These are phyloP conservation scores for Chaetomium sp. DNA, from an alignment of 2,329 filamentous ascomycete species.

Conservation along the genomic window DNA sequence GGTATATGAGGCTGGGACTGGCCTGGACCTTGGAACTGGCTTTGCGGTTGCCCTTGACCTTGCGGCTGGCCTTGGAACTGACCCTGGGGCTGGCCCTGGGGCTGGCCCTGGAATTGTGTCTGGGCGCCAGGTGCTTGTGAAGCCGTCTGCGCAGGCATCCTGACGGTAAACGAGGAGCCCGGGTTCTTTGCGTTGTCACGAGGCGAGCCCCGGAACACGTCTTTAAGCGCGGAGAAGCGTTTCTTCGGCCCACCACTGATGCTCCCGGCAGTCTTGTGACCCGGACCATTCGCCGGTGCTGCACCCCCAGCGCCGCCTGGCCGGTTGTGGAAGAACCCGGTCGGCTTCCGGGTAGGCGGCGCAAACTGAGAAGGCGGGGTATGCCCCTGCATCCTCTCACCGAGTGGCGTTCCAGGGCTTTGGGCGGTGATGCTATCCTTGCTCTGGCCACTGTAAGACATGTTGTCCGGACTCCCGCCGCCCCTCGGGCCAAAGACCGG, in stretches of 20 bases:
- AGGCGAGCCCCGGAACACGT: constrained; percentile 26
- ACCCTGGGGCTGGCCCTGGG: constrained; percentile 1
- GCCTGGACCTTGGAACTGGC: background rate
- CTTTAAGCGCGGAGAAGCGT: constrained; percentile 38
- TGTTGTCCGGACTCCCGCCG: constrained; percentile 20
- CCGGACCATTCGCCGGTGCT: constrained; percentile 26
- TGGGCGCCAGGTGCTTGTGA: background rate
- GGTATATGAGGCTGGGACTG: background rate
- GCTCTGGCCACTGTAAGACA: constrained; percentile 23
- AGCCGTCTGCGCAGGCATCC: constrained; percentile 9
- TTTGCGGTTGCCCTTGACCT: background rate
- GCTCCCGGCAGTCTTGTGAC: constrained; percentile 9
- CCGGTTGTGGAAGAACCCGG: constrained; percentile 26
- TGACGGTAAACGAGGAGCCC: constrained; percentile 16
- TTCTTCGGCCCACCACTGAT: constrained; percentile 33
- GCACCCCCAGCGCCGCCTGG: constrained; percentile 20
- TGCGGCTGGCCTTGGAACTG: background rate
- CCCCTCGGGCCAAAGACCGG: constrained; percentile 34
- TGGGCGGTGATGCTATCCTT: constrained; percentile 26
- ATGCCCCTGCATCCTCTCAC: constrained; percentile 7
- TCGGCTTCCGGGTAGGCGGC: constrained; percentile 24
- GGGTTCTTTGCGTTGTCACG: constrained; percentile 19
- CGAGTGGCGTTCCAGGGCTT: constrained; percentile 17
- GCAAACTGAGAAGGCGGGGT: constrained; percentile 18
- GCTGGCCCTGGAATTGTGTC: constrained; percentile 1